Percentiles rank a stretch among this genome's conserved stretches.
These are phyloP conservation scores for Trebouxia sp. DNA, from an alignment of 139 green algal genomes.

Conservation along the genomic window DNA sequence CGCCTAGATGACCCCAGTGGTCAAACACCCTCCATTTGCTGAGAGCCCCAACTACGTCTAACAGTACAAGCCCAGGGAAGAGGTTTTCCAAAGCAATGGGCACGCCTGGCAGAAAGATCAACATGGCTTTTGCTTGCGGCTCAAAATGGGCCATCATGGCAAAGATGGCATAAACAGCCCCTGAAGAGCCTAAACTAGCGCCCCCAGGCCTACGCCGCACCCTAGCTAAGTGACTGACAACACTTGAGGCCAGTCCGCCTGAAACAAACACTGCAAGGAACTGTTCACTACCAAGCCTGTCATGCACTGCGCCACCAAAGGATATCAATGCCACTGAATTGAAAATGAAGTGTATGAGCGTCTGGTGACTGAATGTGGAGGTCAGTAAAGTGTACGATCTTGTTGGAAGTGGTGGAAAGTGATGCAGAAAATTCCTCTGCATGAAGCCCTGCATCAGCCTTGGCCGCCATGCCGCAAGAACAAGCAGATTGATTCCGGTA, in stretches of 20 bases:
- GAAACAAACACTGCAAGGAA: background rate
- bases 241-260: background rate
- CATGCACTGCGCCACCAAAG: background rate
- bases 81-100: background rate
- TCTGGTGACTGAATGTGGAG: conserved; percentile 18
- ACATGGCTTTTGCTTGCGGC: background rate
- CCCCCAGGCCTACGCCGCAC: background rate
- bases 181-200: conserved; percentile 2
- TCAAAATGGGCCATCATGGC: conserved; percentile 18
- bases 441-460: conserved; percentile 1
- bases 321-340: conserved; percentile 10
- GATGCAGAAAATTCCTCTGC: background rate
- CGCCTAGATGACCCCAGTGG: conserved; percentile 24
- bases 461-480: background rate
- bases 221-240: conserved; percentile 3
- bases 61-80: background rate
- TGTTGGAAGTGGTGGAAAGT: conserved; percentile 15
- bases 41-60: conserved; percentile 3
- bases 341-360: conserved; percentile 1
- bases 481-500: conserved; percentile 7
- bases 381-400: background rate
- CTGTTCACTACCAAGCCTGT: conserved; percentile 7
- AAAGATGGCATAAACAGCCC: conserved; percentile 16
- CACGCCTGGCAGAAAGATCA: conserved; percentile 5
- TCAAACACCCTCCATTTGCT: background rate